Percentiles rank a stretch among this genome's conserved stretches.
These are phyloP conservation scores for Stemphylium vesicarium DNA, from an alignment of 2,329 filamentous ascomycete species.

Conservation along the genomic window DNA sequence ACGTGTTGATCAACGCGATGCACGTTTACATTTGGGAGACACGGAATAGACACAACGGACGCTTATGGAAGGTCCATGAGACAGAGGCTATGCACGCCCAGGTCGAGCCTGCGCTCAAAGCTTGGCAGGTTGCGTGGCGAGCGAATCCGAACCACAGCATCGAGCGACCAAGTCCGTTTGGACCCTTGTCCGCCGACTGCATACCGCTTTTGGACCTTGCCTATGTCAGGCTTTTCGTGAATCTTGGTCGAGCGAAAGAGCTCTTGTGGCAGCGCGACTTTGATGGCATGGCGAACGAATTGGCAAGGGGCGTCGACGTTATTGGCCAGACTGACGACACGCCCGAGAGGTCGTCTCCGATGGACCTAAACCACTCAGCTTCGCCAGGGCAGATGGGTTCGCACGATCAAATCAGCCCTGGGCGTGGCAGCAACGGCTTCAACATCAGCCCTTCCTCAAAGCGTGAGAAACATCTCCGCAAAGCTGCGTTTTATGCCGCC, in stretches of 20 bases:
- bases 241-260: constrained; percentile 89
- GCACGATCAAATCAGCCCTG: constrained; percentile 40
- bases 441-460: constrained; percentile 63
- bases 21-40: constrained; percentile 99
- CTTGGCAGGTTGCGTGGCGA: constrained; percentile 93
- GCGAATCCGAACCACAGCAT: constrained; percentile 84
- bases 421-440: constrained; percentile 39
- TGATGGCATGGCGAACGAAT: constrained; percentile 86
- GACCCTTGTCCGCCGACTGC: constrained; percentile 85
- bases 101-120: constrained; percentile 90
- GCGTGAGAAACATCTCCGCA: constrained; percentile 85
- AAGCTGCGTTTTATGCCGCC: constrained; percentile 93
- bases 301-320: constrained; percentile 78
- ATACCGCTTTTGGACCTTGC: constrained; percentile 91
- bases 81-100: constrained; percentile 96
- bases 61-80: constrained; percentile 88
- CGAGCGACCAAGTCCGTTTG: constrained; percentile 84
- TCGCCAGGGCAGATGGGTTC: constrained; percentile 31
- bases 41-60: constrained; percentile 83
- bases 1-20: constrained; percentile 89
- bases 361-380: constrained; percentile 35
- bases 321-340: constrained; percentile 73
- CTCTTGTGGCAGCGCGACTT: constrained; percentile 94
- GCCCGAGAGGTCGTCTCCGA: constrained; percentile 51
- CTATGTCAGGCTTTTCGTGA: constrained; percentile 90